phyloP scores from a whole-genome alignment of 2,329 filamentous ascomycete genomes.

The Aureobasidium namibiae region DNA sequence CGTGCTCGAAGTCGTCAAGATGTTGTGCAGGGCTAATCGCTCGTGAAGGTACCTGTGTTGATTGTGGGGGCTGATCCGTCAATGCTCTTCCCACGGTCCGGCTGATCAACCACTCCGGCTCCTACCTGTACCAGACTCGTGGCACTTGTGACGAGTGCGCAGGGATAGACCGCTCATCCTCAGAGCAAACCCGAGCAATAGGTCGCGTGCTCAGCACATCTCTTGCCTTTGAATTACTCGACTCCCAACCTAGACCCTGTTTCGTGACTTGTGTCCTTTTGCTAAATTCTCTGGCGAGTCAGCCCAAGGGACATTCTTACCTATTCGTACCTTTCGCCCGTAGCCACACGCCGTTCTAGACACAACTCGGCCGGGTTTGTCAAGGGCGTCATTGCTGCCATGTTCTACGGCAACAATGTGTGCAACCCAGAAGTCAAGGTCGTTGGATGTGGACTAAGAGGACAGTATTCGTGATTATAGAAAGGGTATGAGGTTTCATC shows the following conservation, averaged over 20 bases:
- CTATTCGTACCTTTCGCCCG: not conserved
- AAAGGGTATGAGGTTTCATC: not conserved
- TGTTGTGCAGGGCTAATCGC: not conserved
- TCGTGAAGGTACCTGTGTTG: not conserved
- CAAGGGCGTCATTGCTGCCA: not conserved
- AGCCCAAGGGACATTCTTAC: not conserved
- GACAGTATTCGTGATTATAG: not conserved
- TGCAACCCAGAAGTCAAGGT: not conserved
- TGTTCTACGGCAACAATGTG: no score
- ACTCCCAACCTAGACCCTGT: not conserved
- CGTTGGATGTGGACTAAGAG: not conserved
- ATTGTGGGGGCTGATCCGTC: not conserved
- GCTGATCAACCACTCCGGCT: not conserved
- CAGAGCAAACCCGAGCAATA: not conserved
- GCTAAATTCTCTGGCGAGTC: not conserved
- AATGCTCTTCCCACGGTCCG: not conserved
- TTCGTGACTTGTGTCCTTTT: not conserved
- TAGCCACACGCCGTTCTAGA: not conserved
- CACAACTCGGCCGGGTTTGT: not conserved
- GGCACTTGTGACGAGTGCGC: not conserved
- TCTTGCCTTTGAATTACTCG: not conserved
- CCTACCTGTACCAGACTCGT: not conserved
- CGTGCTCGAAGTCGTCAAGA: not conserved
- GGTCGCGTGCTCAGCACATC: not conserved
- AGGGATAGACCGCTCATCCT: not conserved